Conservation (phyloP, 257 asterid genomes). For the Paulownia fortunei region DNA sequence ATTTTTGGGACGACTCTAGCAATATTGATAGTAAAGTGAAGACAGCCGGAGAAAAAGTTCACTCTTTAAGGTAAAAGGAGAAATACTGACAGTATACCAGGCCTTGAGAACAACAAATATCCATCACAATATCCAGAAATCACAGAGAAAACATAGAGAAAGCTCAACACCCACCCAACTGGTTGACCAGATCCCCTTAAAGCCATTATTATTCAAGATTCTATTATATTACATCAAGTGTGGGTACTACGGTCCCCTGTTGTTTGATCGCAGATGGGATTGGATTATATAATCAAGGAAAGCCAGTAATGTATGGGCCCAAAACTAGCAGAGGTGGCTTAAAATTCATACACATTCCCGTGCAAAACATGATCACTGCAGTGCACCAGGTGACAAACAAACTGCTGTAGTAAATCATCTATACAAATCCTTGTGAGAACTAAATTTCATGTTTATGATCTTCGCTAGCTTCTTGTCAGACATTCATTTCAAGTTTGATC, state of each 20-base stretch:
- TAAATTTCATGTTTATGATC: neutral
- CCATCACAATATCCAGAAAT: neutral
- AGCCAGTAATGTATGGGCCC: neutral
- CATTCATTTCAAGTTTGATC: constrained; percentile 13
- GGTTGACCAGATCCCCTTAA: neutral
- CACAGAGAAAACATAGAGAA: neutral
- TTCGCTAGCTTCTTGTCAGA: neutral
- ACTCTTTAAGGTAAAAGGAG: neutral
- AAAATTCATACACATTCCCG: neutral
- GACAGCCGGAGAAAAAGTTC: neutral
- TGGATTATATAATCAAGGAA: neutral
- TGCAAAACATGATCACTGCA: neutral
- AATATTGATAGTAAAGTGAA: neutral
- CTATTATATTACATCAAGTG: neutral
- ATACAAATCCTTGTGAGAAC: constrained; percentile 7
- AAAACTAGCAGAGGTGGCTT: neutral
- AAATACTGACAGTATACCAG: neutral
- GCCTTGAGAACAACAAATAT: neutral
- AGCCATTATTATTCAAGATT: neutral
- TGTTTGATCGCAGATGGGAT: neutral
- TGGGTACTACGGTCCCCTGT: neutral
- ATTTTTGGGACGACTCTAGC: neutral
- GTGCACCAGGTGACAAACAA: neutral
- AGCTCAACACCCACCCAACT: neutral
- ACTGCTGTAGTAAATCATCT: neutral